These are phyloP conservation scores for Metschnikowia matae DNA, from an alignment of 805 yeast genomes.

Conservation along the genomic window DNA sequence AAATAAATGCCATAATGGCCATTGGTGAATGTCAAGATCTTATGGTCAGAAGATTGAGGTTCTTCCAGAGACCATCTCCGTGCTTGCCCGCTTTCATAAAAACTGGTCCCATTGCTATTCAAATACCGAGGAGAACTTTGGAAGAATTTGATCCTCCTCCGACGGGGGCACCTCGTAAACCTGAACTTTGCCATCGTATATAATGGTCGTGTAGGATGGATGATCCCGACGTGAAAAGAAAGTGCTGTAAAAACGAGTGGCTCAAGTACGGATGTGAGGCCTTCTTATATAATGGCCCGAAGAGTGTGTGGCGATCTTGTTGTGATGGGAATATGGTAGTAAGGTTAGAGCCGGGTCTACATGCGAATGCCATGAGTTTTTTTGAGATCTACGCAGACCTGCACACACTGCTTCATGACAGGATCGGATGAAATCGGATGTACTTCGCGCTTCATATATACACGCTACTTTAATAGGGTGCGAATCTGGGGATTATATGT, in stretches of 20 bases:
- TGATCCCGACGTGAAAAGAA: no score
- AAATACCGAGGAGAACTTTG: slow-evolving; percentile 25
- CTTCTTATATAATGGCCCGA: background rate
- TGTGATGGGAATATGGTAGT: background rate
- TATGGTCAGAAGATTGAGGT: slow-evolving; percentile 24
- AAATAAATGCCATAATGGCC: slow-evolving; percentile 45
- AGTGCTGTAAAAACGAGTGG: background rate
- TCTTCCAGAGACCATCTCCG: slow-evolving; percentile 21
- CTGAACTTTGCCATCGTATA: slow-evolving; percentile 11
- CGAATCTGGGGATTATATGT: no score
- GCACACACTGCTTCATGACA: background rate
- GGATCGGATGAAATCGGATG: background rate
- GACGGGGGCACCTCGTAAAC: slow-evolving; percentile 10
- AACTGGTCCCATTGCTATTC: slow-evolving; percentile 11
- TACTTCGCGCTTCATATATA: no score
- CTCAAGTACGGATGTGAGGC: background rate
- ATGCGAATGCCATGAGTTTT: background rate
- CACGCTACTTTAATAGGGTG: no score
- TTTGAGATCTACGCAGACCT: background rate
- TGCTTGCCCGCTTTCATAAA: slow-evolving; percentile 8
- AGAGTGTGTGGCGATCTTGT: background rate
- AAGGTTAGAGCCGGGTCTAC: background rate
- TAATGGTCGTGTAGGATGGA: background rate
- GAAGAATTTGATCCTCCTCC: slow-evolving; percentile 22
- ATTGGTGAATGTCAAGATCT: slow-evolving; percentile 25